Evolutionary conservation across 768 basidiomycete species (phyloP).

Genomic region (Russula dissimulans): DNA sequence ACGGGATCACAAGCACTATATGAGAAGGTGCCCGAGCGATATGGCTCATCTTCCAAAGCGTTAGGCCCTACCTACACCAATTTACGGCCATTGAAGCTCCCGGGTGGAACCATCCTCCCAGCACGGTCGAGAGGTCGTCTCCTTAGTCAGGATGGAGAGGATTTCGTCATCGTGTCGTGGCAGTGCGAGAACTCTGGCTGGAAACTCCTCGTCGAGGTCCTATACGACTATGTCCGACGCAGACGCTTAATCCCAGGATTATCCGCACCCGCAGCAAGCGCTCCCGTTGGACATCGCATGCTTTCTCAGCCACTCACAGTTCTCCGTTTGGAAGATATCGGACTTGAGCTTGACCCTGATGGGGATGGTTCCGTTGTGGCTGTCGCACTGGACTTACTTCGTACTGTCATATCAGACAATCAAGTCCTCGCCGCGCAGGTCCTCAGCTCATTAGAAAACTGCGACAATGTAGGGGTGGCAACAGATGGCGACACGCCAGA

Average conservation of each 20-base stretch:
- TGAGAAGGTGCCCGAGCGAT: conserved; percentile 56
- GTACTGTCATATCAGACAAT: conserved; percentile 66
- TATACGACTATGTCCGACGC: conserved; percentile 65
- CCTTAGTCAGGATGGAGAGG: conserved; percentile 61
- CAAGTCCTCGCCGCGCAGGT: conserved; percentile 53
- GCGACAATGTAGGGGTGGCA: conserved; percentile 37
- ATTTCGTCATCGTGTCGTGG: conserved; percentile 70
- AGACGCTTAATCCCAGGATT: conserved; percentile 35
- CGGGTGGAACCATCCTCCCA: conserved; percentile 67
- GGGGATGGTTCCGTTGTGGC: conserved; percentile 60
- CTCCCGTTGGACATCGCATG: not conserved
- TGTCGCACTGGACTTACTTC: conserved; percentile 70
- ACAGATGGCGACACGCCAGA: conserved; percentile 52
- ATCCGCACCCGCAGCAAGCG: not conserved
- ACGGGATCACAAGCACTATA: conserved; percentile 63
- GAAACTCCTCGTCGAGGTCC: conserved; percentile 74
- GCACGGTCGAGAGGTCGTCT: conserved; percentile 58
- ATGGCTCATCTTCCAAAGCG: conserved; percentile 39
- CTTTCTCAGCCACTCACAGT: conserved; percentile 13
- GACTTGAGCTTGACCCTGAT: conserved; percentile 54
- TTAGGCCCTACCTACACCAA: conserved; percentile 56
- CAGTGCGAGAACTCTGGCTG: conserved; percentile 77
- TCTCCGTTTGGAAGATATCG: conserved; percentile 56
- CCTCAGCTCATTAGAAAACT: conserved; percentile 56
- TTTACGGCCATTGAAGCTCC: conserved; percentile 55